Evolutionary conservation across 495 filamentous ascomycete species (phyloP), one percentile per base, ranked within the genome.

Genomic region (Penicillium simplicissimum): DNA sequence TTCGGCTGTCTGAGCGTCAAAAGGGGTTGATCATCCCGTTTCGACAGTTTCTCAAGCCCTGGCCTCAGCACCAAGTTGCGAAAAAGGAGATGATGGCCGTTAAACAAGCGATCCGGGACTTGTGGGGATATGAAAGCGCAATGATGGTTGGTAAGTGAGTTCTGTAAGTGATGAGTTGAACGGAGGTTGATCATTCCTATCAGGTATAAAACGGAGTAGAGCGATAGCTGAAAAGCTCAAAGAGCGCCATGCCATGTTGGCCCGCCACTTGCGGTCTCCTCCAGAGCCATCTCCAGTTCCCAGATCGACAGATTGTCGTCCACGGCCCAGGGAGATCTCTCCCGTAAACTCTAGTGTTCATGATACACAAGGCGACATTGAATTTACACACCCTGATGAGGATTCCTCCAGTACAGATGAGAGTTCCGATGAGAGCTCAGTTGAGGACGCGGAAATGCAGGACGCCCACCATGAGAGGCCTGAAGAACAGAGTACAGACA

Each of bases 1-100:
- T 54, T 8, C 48, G 38, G 40, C 13, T 59, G n/a, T 35, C 57
- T 17, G 57, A 35, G 15, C 4, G 45, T 9, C 49, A 59, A 23
- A 31, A 49, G 13, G 5, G 40, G 10, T 38, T 10, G 8, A 28
- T 59, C 8, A 19, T 40, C 23, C 17, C 10, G 13, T 14, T 52
- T 4, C 37, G 47, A 19, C 36, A 19, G 6, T 13, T 31, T 35
- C 37, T 33, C 9, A 4, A 48, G 14, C 40, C 40, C 8, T 40
- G 25, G 28, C 48, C 49, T 13, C n/a, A 45, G 23, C 36, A 15
- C 19, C 35, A 54, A 35, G 36, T 45, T 43, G 13, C 47, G 33
- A n/a, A 13, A 8, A 33, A 21, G 11, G 57, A 59, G 37, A 35
- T 40, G 42, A 36, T 35, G 8, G 42, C 35, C 17, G 36, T 59